Evolutionary conservation across 495 filamentous ascomycete genomes (phyloP), one percentile per base, ranked within the genome.

Genomic region (Cercophora newfieldiana): DNA sequence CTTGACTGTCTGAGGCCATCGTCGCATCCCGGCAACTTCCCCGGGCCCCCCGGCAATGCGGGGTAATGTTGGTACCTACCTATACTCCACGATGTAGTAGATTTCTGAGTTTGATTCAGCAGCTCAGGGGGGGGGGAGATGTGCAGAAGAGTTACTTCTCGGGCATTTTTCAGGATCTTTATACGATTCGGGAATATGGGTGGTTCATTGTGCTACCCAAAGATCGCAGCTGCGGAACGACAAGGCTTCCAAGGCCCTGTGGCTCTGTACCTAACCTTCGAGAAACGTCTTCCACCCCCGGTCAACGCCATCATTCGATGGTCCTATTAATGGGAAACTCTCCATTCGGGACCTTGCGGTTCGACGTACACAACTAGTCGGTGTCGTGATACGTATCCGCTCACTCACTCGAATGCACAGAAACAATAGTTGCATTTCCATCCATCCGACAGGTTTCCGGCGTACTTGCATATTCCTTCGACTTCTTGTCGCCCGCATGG

Each of bases 191-290:
- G 51, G 51, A 22, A 55, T 24, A 24, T 55, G 51, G 51, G 14
- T 26, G 51, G 51, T 22, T 55, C 26, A 26, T 24, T 26, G 10
- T 26, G 51, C 22, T 22, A 28, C 21, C 10, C 22, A 24, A 55
- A 10, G 26, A 55, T 54, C 25, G 50, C 51, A 28, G 51, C 51
- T 55, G 51, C 51, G 51, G 51, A 55, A 55, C 16, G 12, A 44
- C 37, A 44, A 44, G 37, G 37, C 37, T 44, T 44, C 37, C 37
- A 44, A 44, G n/a, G n/a, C n/a, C n/a, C n/a, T n/a, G n/a, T n/a
- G n/a, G n/a, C n/a, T n/a, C n/a, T n/a, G n/a, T 44, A 14, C 4
- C 10, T 16, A 6, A 2, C 37, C 37, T 44, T 44, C 37, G 37
- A 44, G 37, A 44, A 14, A 8, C 37, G 10, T 16, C 37, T 44